Evolutionary conservation across 148 eudicot genomes (phyloP), one percentile per base, ranked within the genome.

Genomic region (Salicornia ramosissima): DNA sequence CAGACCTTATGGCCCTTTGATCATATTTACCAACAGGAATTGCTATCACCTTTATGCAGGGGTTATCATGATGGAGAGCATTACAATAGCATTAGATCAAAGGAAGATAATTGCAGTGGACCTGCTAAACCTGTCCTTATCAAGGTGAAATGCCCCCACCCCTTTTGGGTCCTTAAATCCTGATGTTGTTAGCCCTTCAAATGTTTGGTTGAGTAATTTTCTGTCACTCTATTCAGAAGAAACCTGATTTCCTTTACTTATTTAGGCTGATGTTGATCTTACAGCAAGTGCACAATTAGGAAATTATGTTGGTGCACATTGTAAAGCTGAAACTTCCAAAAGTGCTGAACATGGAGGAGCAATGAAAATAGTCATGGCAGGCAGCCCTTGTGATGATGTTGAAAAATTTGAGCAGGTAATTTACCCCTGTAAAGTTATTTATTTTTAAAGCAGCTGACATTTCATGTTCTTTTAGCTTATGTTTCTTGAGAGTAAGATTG

Each of bases 41-140:
- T 64, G 6, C n/a, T 31, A 46, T 22, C 16, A 15, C 26, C 30
- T 26, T 31, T 65, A 73, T 75, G 66, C 84, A 93, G 96, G 71
- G 88, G 90, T 74, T 93, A 88, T 81, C 98, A 93, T 74, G 93
- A 90, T 53, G 90, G 90, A 25, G 90, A 86, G 73, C 96, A 90
- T 76, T 90, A 93, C 73, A 93, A 93, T 74, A 90, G 96, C 65
- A 87, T 90, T 64, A 86, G 96, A 65, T 76, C 76, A 64, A 90
- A 88, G 73, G 96, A 93, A 73, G 98, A 93, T 78, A 72, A 84
- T 57, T 80, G 90, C 79, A 67, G 54, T 68, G 98, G 96, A 78
- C 86, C 98, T 75, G 96, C 98, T 31, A 80, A 76, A 72, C 86
- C 90, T 74, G 74, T 93, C 47, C 40, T 66, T 45, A 90, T 93